These are phyloP conservation scores for Pythium biforme DNA, from an alignment of 352 stramenopile genomes.

Conservation along the genomic window DNA sequence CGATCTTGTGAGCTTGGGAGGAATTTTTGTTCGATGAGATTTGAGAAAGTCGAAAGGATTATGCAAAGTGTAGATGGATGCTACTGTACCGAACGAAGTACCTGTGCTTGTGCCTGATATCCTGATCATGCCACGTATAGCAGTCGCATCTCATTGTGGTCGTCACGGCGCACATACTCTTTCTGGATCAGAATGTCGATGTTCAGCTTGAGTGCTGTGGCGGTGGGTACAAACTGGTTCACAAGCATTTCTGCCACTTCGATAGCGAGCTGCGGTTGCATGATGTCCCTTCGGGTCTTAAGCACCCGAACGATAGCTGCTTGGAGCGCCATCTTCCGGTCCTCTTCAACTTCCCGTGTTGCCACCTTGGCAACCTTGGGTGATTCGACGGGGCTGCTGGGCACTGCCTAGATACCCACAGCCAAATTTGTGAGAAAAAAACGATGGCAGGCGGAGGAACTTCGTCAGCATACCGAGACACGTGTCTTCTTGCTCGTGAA, in stretches of 20 bases:
- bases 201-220: conserved; percentile 67
- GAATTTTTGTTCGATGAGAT: background rate
- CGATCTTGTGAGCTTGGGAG: conserved; percentile 41
- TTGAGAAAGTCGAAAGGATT: background rate
- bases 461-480: conserved; percentile 13
- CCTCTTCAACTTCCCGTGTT: conserved; percentile 77
- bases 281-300: conserved; percentile 78
- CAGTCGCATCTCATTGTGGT: conserved; percentile 53
- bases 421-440: background rate
- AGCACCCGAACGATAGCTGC: conserved; percentile 81
- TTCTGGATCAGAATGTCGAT: conserved; percentile 84
- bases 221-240: conserved; percentile 71
- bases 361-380: conserved; percentile 50
- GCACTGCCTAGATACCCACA: conserved; percentile 29
- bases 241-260: conserved; percentile 74
- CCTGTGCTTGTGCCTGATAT: background rate
- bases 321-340: conserved; percentile 87
- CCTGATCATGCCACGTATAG: conserved; percentile 66
- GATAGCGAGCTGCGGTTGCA: conserved; percentile 52
- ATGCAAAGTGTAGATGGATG: background rate
- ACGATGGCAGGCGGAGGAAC: background rate
- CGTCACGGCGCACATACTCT: conserved; percentile 74
- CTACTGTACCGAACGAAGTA: conserved; percentile 6
- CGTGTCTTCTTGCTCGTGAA: conserved; percentile 33
- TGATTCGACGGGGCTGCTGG: conserved; percentile 69